Evolutionary conservation across 2,329 filamentous ascomycete species (phyloP), one percentile per base, ranked within the genome.

Genomic region (Calonectria honghensis): DNA sequence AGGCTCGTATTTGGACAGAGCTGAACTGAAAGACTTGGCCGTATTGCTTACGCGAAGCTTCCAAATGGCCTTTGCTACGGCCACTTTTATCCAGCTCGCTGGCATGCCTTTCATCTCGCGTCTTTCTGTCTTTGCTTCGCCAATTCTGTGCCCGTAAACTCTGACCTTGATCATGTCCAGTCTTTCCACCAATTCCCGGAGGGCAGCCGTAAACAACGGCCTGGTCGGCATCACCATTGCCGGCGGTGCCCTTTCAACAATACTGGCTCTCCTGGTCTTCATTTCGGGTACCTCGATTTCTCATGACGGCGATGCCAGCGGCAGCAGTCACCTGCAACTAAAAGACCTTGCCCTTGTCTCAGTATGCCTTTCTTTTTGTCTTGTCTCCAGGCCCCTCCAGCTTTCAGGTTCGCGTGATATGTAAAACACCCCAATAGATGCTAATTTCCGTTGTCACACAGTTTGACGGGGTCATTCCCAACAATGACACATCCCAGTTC

Each of bases 391-490:
- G n/a, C 57, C 16, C 27, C 29, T 64, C 48, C 48, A 6, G 45
- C 57, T 35, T 20, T 52, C 35, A 45, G 51, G n/a, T 31, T 35
- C 37, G 31, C n/a, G 9, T 18, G 20, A 48, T 11, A 27, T 10
- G 24, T 45, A n/a, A 39, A 61, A 27, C 6, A 6, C 7, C 45
- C 48, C 6, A 18, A 9, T 39, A 48, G 7, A 27, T 13, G 35
- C 14, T 1, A 63, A 54, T 51, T 65, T 48, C 27, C 27, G 29
- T 35, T 3, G 27, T n/a, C 1, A 7, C 52, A 20, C 45, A 81
- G 80, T 81, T 81, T 73, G 75, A 81, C 24, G 80, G 80, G 57
- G 73, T 81, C 5, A 59, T 81, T 6, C 70, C 79, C 66, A 81
- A 80, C 67, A 80, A 81, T 72, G 78, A 79, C 37, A 76, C 75